Percentiles rank a stretch among this genome's conserved stretches.
Evolutionary conservation across 768 basidiomycete genomes (phyloP).

Genomic region (Tulasnella calospora): DNA sequence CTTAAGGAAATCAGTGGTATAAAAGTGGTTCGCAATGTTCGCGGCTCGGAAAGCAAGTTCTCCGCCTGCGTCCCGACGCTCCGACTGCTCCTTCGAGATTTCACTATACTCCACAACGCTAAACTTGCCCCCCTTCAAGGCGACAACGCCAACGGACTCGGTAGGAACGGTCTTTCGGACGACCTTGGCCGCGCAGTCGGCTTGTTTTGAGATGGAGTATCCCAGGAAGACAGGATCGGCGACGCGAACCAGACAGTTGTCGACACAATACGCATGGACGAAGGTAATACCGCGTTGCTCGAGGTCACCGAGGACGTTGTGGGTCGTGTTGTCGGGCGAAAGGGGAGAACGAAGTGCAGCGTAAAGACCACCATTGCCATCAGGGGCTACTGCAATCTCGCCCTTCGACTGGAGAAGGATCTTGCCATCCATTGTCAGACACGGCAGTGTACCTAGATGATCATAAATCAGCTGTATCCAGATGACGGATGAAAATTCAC

Average conservation of each 20-base stretch:
- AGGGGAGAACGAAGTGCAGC: slow-evolving; percentile 82
- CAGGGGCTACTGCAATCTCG: slow-evolving; percentile 88
- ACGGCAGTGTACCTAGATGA: slow-evolving; percentile 81
- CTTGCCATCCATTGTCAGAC: slow-evolving; percentile 90
- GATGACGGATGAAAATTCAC: not conserved
- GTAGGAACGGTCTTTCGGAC: slow-evolving; percentile 81
- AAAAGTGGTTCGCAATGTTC: slow-evolving; percentile 98
- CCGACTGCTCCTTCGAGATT: slow-evolving; percentile 81
- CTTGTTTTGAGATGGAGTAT: slow-evolving; percentile 81
- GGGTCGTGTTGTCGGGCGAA: slow-evolving; percentile 51
- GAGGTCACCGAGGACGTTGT: slow-evolving; percentile 81
- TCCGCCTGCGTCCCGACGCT: slow-evolving; percentile 58
- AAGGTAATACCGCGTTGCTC: slow-evolving; percentile 69
- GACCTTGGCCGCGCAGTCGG: slow-evolving; percentile 93
- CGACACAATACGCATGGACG: slow-evolving; percentile 94
- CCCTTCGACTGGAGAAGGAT: slow-evolving; percentile 77
- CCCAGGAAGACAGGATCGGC: slow-evolving; percentile 97
- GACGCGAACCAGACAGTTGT: slow-evolving; percentile 96
- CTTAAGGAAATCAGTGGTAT: slow-evolving; percentile 80
- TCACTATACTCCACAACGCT: slow-evolving; percentile 98
- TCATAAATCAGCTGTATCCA: not conserved
- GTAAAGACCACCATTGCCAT: slow-evolving; percentile 97
- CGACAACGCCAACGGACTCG: slow-evolving; percentile 95
- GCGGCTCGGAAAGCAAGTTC: slow-evolving; percentile 87
- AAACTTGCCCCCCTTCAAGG: slow-evolving; percentile 72